Conservation (phyloP, 768 basidiomycete species). For the Serendipita indica region DNA sequence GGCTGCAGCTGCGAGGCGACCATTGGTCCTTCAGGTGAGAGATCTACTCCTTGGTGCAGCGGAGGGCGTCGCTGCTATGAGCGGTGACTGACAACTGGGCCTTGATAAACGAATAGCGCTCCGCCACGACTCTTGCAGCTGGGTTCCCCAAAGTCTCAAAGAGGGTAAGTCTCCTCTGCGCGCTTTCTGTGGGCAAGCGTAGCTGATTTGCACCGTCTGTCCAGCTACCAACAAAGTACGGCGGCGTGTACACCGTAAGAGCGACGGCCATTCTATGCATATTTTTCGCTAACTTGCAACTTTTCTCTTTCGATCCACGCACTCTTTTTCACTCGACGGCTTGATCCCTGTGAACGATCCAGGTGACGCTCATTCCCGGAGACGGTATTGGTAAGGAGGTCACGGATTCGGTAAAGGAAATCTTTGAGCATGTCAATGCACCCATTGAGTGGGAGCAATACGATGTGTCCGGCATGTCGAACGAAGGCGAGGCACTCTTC, state of each 20-base stretch:
- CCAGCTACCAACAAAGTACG: slow-evolving; percentile 77
- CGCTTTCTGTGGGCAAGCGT: not conserved
- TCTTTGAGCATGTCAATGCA: slow-evolving; percentile 93
- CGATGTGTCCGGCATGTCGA: slow-evolving; percentile 92
- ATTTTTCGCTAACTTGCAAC: not conserved
- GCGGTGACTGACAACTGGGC: not conserved
- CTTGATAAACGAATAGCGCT: slow-evolving; percentile 10
- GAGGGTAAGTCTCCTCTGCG: slow-evolving; percentile 33
- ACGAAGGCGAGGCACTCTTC: slow-evolving; percentile 87
- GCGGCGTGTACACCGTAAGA: slow-evolving; percentile 81
- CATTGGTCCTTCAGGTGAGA: slow-evolving; percentile 1
- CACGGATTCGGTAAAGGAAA: slow-evolving; percentile 96
- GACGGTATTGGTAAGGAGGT: slow-evolving; percentile 97
- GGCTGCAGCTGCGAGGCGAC: not conserved
- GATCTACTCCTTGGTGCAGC: not conserved
- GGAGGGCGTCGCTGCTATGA: not conserved
- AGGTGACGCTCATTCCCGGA: slow-evolving; percentile 96
- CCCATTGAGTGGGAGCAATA: slow-evolving; percentile 99
- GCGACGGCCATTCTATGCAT: slow-evolving; percentile 15
- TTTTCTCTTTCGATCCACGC: not conserved
- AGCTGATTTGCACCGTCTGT: not conserved
- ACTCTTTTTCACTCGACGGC: too few relatives aligned
- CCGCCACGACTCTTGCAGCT: slow-evolving; percentile 60
- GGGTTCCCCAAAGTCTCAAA: slow-evolving; percentile 63
- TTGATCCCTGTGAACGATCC: slow-evolving; percentile 6